Percentiles rank a stretch among this genome's conserved stretches.
phyloP scores from a whole-genome alignment of 208 protist genomes.

The Leishmania lainsoni region DNA sequence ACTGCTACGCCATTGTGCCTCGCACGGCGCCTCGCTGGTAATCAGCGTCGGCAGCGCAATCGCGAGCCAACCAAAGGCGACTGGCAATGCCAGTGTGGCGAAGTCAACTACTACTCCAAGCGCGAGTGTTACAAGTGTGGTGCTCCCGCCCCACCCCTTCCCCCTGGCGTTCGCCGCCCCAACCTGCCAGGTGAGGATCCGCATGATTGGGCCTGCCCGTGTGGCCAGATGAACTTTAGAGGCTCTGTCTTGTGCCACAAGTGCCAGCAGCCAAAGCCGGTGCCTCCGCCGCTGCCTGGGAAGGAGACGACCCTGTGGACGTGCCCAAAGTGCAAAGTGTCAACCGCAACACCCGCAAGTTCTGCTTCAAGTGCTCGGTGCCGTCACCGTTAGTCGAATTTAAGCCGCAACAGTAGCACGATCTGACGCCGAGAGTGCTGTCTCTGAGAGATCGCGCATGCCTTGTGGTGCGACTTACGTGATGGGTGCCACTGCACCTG shows the following conservation, averaged over 20 bases:
- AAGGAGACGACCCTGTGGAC: constrained; percentile 86
- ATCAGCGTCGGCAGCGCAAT: constrained; percentile 32
- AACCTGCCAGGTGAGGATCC: constrained; percentile 88
- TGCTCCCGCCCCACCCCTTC: constrained; percentile 84
- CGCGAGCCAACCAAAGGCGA: constrained; percentile 82
- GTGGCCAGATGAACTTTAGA: constrained; percentile 92
- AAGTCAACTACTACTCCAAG: constrained; percentile 85
- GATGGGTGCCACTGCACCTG: not conserved
- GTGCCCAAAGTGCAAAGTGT: constrained; percentile 83
- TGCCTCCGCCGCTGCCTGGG: constrained; percentile 71
- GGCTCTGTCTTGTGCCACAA: constrained; percentile 82
- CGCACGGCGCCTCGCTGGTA: constrained; percentile 58
- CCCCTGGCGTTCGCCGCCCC: constrained; percentile 79
- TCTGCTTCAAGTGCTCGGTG: constrained; percentile 83
- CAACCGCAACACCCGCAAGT: constrained; percentile 78
- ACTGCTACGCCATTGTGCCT: constrained; percentile 16
- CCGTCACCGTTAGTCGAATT: constrained; percentile 75
- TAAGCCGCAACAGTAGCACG: constrained; percentile 45
- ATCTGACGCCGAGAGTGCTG: not conserved
- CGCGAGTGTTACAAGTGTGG: constrained; percentile 93
- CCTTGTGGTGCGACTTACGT: not conserved
- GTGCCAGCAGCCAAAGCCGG: constrained; percentile 86
- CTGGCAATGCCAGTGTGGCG: constrained; percentile 89
- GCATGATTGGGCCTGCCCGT: constrained; percentile 91
- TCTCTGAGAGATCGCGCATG: not conserved